Base-by-base conservation (phyloP, 2,329 filamentous ascomycete genomes). In the Lachnellula suecica region DNA sequence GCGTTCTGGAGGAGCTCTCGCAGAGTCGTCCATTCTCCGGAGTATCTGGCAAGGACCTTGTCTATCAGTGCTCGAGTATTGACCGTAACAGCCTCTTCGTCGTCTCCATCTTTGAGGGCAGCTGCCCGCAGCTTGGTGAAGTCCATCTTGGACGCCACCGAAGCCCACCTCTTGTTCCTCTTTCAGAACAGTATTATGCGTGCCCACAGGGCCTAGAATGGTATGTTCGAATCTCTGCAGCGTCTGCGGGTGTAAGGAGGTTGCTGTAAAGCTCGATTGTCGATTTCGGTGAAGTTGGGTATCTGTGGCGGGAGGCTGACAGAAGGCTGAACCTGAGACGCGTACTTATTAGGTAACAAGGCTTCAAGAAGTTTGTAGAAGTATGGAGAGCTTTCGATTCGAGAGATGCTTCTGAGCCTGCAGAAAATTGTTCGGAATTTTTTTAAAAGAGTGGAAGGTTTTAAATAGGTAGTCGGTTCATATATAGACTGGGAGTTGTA, bases 1-100 rank as follows among this genome's bases (percentile, higher is more conserved):
- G 94, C 94, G 69, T 99, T 99, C 68, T 99, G 94, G 41, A 99
- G 91, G 56, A 99, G 84, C 70, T 99, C 94, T 76, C 94, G 84
- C 17, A 99, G 74, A 8, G 82, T 88, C 5, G 84, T 91, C 87
- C 93, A 97, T 76, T 99, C 95, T 63, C 94, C 93, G 2, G 92
- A 96, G 69, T 99, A 99, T 66, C 94, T 82, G 9, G 94, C 94
- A 45, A 99, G 81, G 10, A 99, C 93, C 72, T 99, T 99, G 74
- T 97, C 95, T 68, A 99, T 99, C 63, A 99, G 73, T 40, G 94
- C 94, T 66, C 95, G 82, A 44, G 94, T 99, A 68, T 99, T 96
- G 66, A 99, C 94, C 1, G 94, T 99, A 51, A 99, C 94, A 38
- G 94, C 94, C 72, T 97, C 94, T 71, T 97, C 94, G 63, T 96